These are phyloP conservation scores for Rhododendron ovatum DNA, from an alignment of 148 eudicot species.

Conservation along the genomic window DNA sequence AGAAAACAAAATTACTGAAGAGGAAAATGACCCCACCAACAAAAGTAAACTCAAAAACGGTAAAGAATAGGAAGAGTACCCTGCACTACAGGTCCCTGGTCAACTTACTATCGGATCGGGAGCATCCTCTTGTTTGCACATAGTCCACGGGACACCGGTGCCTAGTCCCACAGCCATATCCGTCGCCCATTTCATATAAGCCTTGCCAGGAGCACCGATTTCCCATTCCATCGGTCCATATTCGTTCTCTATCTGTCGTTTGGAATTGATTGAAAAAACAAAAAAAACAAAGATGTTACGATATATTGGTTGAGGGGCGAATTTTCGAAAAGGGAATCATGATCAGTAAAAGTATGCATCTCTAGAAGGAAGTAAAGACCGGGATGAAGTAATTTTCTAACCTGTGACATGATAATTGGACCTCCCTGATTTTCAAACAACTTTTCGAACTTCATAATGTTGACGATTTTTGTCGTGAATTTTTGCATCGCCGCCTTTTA, in stretches of 20 bases:
- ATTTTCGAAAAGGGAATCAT: neutral
- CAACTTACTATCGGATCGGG: slow-evolving; percentile 64
- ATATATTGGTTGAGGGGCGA: too few relatives aligned
- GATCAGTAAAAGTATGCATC: neutral
- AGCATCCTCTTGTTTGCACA: slow-evolving; percentile 88
- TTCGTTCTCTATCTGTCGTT: slow-evolving; percentile 79
- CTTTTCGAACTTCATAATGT: slow-evolving; percentile 73
- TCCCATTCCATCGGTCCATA: slow-evolving; percentile 84
- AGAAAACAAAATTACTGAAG: neutral
- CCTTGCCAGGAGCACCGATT: slow-evolving; percentile 76
- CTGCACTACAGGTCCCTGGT: too few relatives aligned
- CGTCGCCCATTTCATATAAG: slow-evolving; percentile 75
- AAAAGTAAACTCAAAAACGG: neutral
- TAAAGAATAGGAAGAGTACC: neutral
- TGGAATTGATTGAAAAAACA: too few relatives aligned
- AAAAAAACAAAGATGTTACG: neutral
- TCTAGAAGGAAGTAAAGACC: neutral
- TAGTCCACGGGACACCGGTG: slow-evolving; percentile 86
- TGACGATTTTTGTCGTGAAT: slow-evolving; percentile 70
- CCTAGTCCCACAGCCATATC: slow-evolving; percentile 63
- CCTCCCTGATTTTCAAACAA: slow-evolving; percentile 92
- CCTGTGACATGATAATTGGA: slow-evolving; percentile 91
- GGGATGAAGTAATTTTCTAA: slow-evolving; percentile 10
- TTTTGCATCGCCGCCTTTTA: slow-evolving; percentile 73
- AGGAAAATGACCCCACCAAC: neutral